Evolutionary conservation across 2,329 filamentous ascomycete species (phyloP).

Genomic region (Monilinia fructigena): DNA sequence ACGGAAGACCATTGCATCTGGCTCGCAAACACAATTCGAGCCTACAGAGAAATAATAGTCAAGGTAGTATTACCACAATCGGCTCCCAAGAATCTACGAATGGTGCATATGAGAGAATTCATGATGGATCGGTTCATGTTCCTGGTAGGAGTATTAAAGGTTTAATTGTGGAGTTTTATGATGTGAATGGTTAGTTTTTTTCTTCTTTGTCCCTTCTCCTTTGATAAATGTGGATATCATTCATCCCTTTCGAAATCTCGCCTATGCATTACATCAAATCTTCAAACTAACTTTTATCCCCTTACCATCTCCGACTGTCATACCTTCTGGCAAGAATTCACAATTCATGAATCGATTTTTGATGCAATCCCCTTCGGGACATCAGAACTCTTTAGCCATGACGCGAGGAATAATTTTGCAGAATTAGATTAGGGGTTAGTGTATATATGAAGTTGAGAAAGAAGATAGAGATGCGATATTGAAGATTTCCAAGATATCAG

Average conservation of each 20-base stretch:
- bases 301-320: constrained; percentile 24
- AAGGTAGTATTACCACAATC: constrained; percentile 30
- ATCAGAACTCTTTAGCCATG: too few species aligned
- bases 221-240: too few species aligned
- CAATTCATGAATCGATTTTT: background rate
- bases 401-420: too few species aligned
- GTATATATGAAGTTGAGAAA: too few species aligned
- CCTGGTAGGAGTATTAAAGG: constrained; percentile 23
- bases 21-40: background rate
- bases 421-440: too few species aligned
- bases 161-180: constrained; percentile 29
- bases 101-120: constrained; percentile 23
- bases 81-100: constrained; percentile 25
- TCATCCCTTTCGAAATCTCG: too few species aligned
- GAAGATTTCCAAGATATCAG: too few species aligned
- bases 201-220: background rate
- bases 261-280: too few species aligned
- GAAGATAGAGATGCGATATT: too few species aligned
- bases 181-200: constrained; percentile 22
- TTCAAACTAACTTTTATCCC: background rate
- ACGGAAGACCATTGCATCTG: constrained; percentile 25
- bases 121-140: background rate
- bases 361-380: background rate
- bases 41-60: constrained; percentile 24
- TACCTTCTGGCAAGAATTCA: constrained; percentile 28